These are phyloP conservation scores for Paramecium bursaria DNA, from an alignment of 73 alveolate species.

Conservation along the genomic window DNA sequence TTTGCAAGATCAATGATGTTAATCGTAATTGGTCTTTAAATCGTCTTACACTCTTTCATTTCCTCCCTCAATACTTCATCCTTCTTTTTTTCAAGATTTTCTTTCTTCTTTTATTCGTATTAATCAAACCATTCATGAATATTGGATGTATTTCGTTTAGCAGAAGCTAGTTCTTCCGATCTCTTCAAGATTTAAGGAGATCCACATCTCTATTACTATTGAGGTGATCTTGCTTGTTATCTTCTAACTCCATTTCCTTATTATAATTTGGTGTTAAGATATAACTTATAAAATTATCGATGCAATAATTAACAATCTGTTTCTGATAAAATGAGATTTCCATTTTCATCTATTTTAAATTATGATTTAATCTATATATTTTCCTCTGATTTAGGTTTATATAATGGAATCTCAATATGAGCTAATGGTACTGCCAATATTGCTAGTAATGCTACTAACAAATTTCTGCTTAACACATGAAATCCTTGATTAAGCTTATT, in stretches of 20 bases:
- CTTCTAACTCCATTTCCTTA: slow-evolving; percentile 50
- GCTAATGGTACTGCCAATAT: slow-evolving; percentile 45
- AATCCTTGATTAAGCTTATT: slow-evolving; percentile 45
- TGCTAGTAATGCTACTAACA: slow-evolving; percentile 21
- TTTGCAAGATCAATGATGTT: slow-evolving; percentile 21
- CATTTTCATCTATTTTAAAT: slow-evolving; percentile 53
- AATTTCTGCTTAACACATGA: slow-evolving; percentile 24
- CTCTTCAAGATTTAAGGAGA: slow-evolving; percentile 25
- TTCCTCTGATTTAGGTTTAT: slow-evolving; percentile 51
- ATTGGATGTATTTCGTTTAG: background rate
- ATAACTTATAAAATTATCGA: slow-evolving; percentile 8
- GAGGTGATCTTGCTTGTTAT: slow-evolving; percentile 40
- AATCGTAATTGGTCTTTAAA: slow-evolving; percentile 24
- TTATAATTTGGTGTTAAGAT: slow-evolving; percentile 25
- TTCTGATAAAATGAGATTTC: slow-evolving; percentile 20
- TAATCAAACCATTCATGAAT: slow-evolving; percentile 29
- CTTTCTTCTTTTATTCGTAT: slow-evolving; percentile 30
- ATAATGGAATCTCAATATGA: slow-evolving; percentile 28
- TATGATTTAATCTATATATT: slow-evolving; percentile 8
- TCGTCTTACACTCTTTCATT: slow-evolving; percentile 43
- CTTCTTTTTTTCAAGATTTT: slow-evolving; percentile 1
- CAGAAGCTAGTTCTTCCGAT: slow-evolving; percentile 35
- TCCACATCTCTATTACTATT: slow-evolving; percentile 36
- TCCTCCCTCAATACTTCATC: slow-evolving; percentile 1
- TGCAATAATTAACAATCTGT: slow-evolving; percentile 36